phyloP scores from a whole-genome alignment of 2,329 filamentous ascomycete genomes.

The Neonectria coccinea region DNA sequence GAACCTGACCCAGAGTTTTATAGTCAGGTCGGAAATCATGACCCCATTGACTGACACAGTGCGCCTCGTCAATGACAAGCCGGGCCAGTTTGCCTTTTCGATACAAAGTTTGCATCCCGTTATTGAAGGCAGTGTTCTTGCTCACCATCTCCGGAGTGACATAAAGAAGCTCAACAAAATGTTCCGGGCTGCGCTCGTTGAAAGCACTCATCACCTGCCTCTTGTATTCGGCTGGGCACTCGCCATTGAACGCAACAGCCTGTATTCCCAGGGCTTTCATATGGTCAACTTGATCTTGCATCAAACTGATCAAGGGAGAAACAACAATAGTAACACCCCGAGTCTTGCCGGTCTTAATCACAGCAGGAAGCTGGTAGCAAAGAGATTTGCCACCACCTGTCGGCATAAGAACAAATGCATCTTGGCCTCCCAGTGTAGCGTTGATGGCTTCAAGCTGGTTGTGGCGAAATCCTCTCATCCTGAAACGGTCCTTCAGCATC shows the following conservation, averaged over 20 bases:
- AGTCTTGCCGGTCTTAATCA: conserved; percentile 84
- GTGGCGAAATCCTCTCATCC: conserved; percentile 85
- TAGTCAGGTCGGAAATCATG: conserved; percentile 98
- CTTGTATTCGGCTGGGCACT: conserved; percentile 73
- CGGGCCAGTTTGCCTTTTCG: conserved; percentile 79
- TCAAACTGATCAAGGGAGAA: conserved; percentile 93
- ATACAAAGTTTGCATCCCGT: conserved; percentile 76
- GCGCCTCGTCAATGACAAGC: conserved; percentile 97
- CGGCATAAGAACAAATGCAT: conserved; percentile 97
- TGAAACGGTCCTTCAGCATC: conserved; percentile 85
- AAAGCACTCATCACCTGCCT: conserved; percentile 74
- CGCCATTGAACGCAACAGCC: conserved; percentile 85
- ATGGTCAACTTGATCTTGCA: conserved; percentile 96
- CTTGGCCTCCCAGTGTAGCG: conserved; percentile 85
- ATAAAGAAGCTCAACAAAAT: conserved; percentile 87
- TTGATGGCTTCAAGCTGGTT: conserved; percentile 98
- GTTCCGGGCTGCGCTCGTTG: conserved; percentile 73
- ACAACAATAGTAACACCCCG: conserved; percentile 91
- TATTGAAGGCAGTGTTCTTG: conserved; percentile 78
- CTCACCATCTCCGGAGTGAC: conserved; percentile 97
- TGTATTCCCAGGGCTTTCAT: conserved; percentile 79
- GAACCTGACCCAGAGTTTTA: conserved; percentile 82
- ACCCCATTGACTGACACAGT: conserved; percentile 99
- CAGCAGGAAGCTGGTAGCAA: conserved; percentile 93
- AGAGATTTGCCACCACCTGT: conserved; percentile 97